These are phyloP conservation scores for Gossypium schwendimanii DNA, from an alignment of 441 rosid species.

Conservation along the genomic window DNA sequence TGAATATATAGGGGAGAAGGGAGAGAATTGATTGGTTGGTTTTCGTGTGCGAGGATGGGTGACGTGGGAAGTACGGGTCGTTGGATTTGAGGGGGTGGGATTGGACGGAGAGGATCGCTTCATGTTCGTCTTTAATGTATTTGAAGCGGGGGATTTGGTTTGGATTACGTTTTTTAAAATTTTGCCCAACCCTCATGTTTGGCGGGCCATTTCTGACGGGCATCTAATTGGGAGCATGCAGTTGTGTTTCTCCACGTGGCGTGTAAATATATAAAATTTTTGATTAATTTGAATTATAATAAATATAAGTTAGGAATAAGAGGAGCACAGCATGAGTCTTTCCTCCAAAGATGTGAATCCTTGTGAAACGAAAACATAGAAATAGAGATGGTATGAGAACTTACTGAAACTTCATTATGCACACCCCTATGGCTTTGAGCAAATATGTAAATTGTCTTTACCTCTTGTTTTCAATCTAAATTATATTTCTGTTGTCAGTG, in stretches of 20 bases:
- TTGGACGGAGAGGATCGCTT: constrained; percentile 9
- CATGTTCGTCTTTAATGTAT: background rate
- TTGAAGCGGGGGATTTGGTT: background rate
- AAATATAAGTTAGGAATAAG: too few species aligned
- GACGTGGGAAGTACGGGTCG: background rate
- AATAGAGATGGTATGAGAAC: too few species aligned
- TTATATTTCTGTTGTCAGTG: too few species aligned
- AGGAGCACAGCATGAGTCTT: too few species aligned
- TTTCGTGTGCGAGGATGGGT: background rate
- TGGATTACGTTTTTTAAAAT: background rate
- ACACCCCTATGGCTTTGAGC: too few species aligned
- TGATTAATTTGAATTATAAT: too few species aligned
- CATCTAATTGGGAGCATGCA: background rate
- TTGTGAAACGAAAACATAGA: too few species aligned
- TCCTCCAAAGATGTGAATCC: too few species aligned
- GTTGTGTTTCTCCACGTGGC: background rate
- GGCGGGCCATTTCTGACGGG: background rate
- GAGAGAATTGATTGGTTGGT: background rate
- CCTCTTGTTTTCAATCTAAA: too few species aligned
- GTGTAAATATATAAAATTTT: too few species aligned
- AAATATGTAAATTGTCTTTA: too few species aligned
- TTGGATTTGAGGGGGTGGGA: background rate
- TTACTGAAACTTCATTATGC: too few species aligned
- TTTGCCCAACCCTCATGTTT: background rate
- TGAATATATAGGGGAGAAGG: background rate